A percentile compares a stretch with the other conserved stretches of the same genome.
phyloP scores from a whole-genome alignment of 2,329 filamentous ascomycete genomes.

The Penicillium decumbens region DNA sequence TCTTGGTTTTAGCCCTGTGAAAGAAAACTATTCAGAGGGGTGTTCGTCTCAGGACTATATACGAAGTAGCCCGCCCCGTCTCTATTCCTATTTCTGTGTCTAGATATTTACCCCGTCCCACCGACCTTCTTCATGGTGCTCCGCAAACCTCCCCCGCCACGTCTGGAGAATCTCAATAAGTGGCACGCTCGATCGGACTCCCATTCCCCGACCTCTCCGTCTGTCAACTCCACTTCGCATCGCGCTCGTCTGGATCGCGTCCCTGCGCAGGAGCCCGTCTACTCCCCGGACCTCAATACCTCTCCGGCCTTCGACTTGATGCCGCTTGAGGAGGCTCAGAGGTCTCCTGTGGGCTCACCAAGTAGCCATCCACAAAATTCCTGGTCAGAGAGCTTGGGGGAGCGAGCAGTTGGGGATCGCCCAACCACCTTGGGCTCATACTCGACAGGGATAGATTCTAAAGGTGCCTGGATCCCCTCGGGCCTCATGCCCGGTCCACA shows the following conservation, averaged over 20 bases:
- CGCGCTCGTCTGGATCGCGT: conserved; percentile 25
- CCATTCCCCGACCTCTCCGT: conserved; percentile 34
- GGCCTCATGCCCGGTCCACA: conserved; percentile 23
- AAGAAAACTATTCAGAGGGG: neutral
- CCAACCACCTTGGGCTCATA: conserved; percentile 8
- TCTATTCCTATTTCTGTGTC: neutral
- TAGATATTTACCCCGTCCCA: neutral
- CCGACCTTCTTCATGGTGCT: conserved; percentile 34
- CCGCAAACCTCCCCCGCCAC: conserved; percentile 37
- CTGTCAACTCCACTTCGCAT: conserved; percentile 24
- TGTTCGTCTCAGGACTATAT: neutral
- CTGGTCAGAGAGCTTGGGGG: conserved; percentile 31
- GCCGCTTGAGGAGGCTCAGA: conserved; percentile 37
- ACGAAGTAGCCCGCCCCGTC: neutral
- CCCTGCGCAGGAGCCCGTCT: conserved; percentile 31
- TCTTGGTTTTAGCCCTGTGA: neutral
- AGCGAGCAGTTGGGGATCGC: conserved; percentile 15
- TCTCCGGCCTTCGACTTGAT: conserved; percentile 38
- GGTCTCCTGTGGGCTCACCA: conserved; percentile 31
- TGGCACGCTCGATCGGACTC: conserved; percentile 27
- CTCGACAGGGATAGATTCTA: conserved; percentile 4
- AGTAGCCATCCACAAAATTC: conserved; percentile 27
- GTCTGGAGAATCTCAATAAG: conserved; percentile 32
- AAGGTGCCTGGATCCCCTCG: conserved; percentile 18
- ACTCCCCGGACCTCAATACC: conserved; percentile 37